Conservation (phyloP, 2,329 filamentous ascomycete species). For the Hypomyces rosellus region DNA sequence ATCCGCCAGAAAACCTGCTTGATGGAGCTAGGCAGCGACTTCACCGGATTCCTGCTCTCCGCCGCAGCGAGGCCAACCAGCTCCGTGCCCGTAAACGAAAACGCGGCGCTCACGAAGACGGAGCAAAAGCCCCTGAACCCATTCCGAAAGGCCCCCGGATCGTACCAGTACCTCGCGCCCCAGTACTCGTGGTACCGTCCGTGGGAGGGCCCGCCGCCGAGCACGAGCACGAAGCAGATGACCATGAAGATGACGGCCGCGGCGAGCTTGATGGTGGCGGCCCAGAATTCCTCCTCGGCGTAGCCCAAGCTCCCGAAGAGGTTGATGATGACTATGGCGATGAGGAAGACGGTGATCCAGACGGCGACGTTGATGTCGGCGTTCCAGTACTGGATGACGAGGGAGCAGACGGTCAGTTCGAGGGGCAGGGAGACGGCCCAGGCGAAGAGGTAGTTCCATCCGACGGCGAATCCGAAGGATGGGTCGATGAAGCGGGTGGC, state of each 20-base stretch:
- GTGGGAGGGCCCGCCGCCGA: conserved; percentile 48
- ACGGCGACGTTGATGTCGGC: conserved; percentile 38
- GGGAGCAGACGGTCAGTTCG: conserved; percentile 43
- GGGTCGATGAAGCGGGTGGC: conserved; percentile 56
- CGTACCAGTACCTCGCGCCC: conserved; percentile 38
- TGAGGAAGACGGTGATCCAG: conserved; percentile 49
- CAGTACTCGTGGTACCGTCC: conserved; percentile 35
- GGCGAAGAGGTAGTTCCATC: conserved; percentile 40
- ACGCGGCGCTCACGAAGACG: conserved; percentile 64
- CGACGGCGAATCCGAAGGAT: conserved; percentile 52
- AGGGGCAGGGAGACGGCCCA: conserved; percentile 46
- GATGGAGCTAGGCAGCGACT: conserved; percentile 68
- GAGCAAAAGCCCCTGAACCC: conserved; percentile 65
- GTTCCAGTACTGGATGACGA: conserved; percentile 49
- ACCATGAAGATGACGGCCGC: conserved; percentile 58
- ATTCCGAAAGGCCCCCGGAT: conserved; percentile 53
- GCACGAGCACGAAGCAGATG: conserved; percentile 49
- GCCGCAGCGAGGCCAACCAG: conserved; percentile 64
- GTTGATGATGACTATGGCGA: conserved; percentile 45
- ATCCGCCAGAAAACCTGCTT: conserved; percentile 63
- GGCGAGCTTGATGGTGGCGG: conserved; percentile 48
- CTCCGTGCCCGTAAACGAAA: conserved; percentile 62
- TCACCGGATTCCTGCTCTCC: conserved; percentile 59
- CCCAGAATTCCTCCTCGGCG: conserved; percentile 51
- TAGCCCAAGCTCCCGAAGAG: conserved; percentile 49